phyloP scores from a whole-genome alignment of 495 filamentous ascomycete genomes.

The Durotheca rogersii region DNA sequence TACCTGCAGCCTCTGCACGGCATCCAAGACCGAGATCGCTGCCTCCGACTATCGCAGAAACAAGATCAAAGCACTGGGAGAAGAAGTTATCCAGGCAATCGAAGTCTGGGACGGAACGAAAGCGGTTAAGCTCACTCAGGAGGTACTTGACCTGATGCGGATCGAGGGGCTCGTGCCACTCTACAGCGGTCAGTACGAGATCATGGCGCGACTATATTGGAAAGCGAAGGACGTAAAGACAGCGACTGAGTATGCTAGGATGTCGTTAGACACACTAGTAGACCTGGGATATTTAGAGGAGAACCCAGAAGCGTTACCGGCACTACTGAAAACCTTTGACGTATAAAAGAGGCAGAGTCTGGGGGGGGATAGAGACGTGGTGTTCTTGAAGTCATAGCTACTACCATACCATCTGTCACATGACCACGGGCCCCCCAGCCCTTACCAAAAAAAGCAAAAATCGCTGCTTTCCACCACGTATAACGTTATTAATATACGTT shows the following conservation, averaged over 20 bases:
- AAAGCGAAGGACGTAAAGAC: constrained; percentile 38
- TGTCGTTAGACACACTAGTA: constrained; percentile 40
- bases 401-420: too few relatives aligned
- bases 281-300: constrained; percentile 31
- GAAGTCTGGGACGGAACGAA: constrained; percentile 36
- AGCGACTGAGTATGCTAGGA: constrained; percentile 39
- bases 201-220: constrained; percentile 43
- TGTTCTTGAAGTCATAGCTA: too few relatives aligned
- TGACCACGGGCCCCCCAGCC: too few relatives aligned
- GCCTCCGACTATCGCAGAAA: constrained; percentile 39
- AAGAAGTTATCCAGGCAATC: constrained; percentile 38
- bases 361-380: too few relatives aligned
- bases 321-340: constrained; percentile 22
- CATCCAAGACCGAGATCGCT: constrained; percentile 26
- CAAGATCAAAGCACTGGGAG: constrained; percentile 36
- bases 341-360: too few relatives aligned
- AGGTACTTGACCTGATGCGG: constrained; percentile 36
- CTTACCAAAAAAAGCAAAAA: too few relatives aligned
- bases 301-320: constrained; percentile 6
- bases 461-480: too few relatives aligned
- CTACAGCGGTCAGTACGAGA: constrained; percentile 43
- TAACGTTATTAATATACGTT: too few relatives aligned
- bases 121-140: constrained; percentile 37
- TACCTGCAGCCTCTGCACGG: constrained; percentile 40
- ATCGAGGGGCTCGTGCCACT: constrained; percentile 38